Percentiles rank a stretch among this genome's conserved stretches.
These are phyloP conservation scores for Pseudonitzschia multiseries DNA, from an alignment of 108 stramenopile genomes.

Conservation along the genomic window DNA sequence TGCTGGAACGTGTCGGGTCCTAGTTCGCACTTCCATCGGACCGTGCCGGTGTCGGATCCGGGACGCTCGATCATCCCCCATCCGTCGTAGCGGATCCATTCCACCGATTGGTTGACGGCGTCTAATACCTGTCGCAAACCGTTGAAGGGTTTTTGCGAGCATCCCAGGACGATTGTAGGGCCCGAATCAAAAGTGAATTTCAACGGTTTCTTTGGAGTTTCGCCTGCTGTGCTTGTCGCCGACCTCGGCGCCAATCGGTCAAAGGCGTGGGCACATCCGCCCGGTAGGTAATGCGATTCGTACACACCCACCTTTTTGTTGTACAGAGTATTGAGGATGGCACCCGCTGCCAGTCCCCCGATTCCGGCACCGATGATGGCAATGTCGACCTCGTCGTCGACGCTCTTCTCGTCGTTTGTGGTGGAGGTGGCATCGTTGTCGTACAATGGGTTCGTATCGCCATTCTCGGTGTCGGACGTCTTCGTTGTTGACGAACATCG, in stretches of 20 bases:
- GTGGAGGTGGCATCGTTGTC: background rate
- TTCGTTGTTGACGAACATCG: background rate
- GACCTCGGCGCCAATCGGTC: conserved; percentile 38
- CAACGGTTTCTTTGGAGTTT: background rate
- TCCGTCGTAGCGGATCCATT: conserved; percentile 88
- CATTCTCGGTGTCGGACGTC: background rate
- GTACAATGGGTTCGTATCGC: background rate
- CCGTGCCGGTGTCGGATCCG: conserved; percentile 4
- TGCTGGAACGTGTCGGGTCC: conserved; percentile 75
- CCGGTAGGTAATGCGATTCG: conserved; percentile 89
- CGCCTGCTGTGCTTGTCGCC: background rate
- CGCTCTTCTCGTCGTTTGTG: background rate
- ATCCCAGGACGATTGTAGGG: conserved; percentile 87
- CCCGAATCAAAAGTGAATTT: conserved; percentile 89
- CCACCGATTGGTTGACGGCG: conserved; percentile 71
- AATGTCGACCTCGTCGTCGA: conserved; percentile 55
- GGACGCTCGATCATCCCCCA: conserved; percentile 93
- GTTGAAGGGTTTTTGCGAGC: conserved; percentile 68
- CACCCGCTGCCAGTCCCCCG: conserved; percentile 89
- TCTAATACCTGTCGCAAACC: conserved; percentile 88
- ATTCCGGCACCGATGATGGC: conserved; percentile 87
- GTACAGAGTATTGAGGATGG: conserved; percentile 81
- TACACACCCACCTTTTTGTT: conserved; percentile 80
- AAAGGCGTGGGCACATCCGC: conserved; percentile 93
- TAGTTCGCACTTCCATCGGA: conserved; percentile 80